A percentile compares a stretch with the other conserved stretches of the same genome.
Conservation (phyloP, 2,329 filamentous ascomycete genomes). For the Beauveria sp. region DNA sequence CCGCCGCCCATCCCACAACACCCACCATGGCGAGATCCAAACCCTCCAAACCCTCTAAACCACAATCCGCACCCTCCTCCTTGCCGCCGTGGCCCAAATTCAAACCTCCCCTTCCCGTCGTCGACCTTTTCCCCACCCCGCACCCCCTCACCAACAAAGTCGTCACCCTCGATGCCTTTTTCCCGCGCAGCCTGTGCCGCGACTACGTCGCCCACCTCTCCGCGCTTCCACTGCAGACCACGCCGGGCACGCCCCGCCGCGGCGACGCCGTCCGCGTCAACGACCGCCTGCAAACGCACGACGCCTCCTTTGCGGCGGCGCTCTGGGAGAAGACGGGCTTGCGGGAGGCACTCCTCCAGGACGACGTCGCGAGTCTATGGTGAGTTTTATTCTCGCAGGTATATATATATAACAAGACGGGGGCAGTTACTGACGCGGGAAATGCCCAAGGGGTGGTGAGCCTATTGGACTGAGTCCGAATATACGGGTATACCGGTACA, state of each 20-base stretch:
- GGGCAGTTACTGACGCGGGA: slow-evolving; percentile 3
- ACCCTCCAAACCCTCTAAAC: slow-evolving; percentile 14
- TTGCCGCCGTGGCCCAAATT: slow-evolving; percentile 59
- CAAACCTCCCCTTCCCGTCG: slow-evolving; percentile 58
- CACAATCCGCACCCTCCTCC: slow-evolving; percentile 5
- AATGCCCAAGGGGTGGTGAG: slow-evolving; percentile 63
- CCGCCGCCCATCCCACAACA: neutral
- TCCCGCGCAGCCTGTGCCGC: slow-evolving; percentile 66
- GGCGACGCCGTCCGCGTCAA: slow-evolving; percentile 81
- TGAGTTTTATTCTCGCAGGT: neutral
- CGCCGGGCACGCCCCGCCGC: slow-evolving; percentile 68
- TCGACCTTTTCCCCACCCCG: slow-evolving; percentile 53
- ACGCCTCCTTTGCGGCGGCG: slow-evolving; percentile 62
- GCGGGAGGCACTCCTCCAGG: slow-evolving; percentile 45
- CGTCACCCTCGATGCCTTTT: slow-evolving; percentile 64
- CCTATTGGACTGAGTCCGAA: slow-evolving; percentile 81
- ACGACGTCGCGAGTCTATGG: slow-evolving; percentile 34
- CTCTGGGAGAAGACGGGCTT: slow-evolving; percentile 75
- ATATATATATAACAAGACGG: neutral
- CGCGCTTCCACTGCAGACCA: slow-evolving; percentile 65
- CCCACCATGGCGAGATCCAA: slow-evolving; percentile 27
- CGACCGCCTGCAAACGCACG: slow-evolving; percentile 78
- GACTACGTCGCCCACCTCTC: slow-evolving; percentile 66
- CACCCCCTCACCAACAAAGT: slow-evolving; percentile 52
- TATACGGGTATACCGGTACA: slow-evolving; percentile 83